Evolutionary conservation across 768 basidiomycete species (phyloP).

Genomic region (Crepidotus variabilis): DNA sequence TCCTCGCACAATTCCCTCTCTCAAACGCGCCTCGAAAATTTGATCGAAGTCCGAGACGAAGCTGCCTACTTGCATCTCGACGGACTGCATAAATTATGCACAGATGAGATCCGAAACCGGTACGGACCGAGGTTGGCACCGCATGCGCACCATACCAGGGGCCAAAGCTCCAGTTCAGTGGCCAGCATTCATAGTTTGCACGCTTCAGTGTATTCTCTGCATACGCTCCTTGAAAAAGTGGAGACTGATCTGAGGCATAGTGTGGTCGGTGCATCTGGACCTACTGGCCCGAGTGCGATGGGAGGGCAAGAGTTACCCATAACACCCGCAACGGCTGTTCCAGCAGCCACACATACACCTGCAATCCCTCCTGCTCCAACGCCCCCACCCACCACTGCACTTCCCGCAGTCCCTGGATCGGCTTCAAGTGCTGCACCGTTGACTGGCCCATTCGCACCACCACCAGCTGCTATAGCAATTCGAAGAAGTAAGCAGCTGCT

Average conservation of each 20-base stretch:
- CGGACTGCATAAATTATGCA: constrained; percentile 61
- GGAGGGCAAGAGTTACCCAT: background rate
- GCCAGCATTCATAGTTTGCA: constrained; percentile 43
- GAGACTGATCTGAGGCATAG: constrained; percentile 30
- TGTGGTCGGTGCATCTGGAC: background rate
- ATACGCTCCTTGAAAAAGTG: constrained; percentile 53
- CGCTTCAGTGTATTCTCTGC: constrained; percentile 56
- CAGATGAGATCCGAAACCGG: constrained; percentile 57
- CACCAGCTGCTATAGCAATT: constrained; percentile 4
- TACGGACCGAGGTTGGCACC: constrained; percentile 31
- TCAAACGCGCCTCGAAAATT: constrained; percentile 49
- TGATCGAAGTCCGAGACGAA: constrained; percentile 79
- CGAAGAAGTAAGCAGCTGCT: constrained; percentile 1
- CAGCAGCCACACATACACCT: background rate
- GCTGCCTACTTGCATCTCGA: constrained; percentile 71
- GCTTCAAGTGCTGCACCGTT: constrained; percentile 5
- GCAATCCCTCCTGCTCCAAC: background rate
- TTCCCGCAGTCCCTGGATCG: background rate
- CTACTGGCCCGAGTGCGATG: too few relatives aligned
- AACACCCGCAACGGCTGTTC: background rate
- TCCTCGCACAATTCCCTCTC: background rate
- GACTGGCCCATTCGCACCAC: background rate
- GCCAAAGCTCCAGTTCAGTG: constrained; percentile 30
- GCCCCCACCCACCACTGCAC: background rate
- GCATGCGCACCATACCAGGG: constrained; percentile 31